A percentile compares a stretch with the other conserved stretches of the same genome.
Conservation (phyloP, 164 flowering plant species). For the Houttuynia cordata region DNA sequence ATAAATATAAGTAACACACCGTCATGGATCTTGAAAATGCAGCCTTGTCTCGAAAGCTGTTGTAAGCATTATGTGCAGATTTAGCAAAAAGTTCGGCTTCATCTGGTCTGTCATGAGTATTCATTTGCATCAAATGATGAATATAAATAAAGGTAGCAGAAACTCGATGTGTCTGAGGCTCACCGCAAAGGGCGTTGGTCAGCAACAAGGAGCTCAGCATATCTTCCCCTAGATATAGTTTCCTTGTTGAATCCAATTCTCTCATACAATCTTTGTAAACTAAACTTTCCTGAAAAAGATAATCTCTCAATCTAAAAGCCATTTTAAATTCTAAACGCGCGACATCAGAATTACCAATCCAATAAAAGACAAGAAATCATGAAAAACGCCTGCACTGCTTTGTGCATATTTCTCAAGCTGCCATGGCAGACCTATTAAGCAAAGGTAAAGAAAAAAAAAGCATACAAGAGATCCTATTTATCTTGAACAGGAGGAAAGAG, state of each 20-base stretch:
- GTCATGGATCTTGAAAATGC: constrained; percentile 92
- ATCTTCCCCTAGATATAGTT: constrained; percentile 83
- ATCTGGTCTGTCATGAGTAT: constrained; percentile 44
- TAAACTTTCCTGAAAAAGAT: constrained; percentile 48
- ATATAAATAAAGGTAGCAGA: not conserved
- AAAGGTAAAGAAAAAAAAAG: too few relatives aligned
- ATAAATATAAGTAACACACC: constrained; percentile 25
- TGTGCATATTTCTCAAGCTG: too few relatives aligned
- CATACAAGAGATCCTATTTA: too few relatives aligned
- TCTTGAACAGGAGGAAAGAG: too few relatives aligned
- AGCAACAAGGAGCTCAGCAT: constrained; percentile 72
- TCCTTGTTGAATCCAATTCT: constrained; percentile 91
- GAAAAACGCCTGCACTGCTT: too few relatives aligned
- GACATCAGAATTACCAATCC: too few relatives aligned
- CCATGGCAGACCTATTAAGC: too few relatives aligned
- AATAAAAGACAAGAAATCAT: too few relatives aligned
- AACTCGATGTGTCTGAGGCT: too few relatives aligned
- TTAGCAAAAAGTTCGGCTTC: constrained; percentile 89
- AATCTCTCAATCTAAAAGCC: not conserved
- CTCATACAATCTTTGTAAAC: constrained; percentile 63
- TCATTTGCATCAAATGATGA: not conserved
- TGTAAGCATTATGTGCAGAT: constrained; percentile 67
- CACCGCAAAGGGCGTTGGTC: constrained; percentile 88
- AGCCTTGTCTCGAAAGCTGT: constrained; percentile 79
- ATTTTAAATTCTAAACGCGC: too few relatives aligned